Percentiles rank a stretch among this genome's conserved stretches.
Evolutionary conservation across 257 asterid genomes (phyloP).

Genomic region (Forsythia viridissima): DNA sequence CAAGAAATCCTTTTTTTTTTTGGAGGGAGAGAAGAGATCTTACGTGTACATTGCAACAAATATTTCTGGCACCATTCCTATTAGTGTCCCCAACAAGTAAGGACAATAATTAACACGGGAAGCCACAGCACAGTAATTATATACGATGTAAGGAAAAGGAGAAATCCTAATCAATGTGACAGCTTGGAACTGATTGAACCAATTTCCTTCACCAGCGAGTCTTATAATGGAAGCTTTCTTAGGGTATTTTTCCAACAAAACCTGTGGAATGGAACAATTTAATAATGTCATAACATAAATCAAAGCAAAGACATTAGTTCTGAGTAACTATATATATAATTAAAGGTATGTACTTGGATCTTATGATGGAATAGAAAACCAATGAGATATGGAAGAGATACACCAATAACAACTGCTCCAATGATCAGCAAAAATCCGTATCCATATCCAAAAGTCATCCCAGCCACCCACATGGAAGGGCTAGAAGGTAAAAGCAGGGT

Average conservation of each 20-base stretch:
- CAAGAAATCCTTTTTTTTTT: not conserved
- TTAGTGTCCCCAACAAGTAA: slow-evolving; percentile 74
- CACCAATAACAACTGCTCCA: slow-evolving; percentile 66
- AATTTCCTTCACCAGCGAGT: slow-evolving; percentile 89
- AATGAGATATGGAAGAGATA: slow-evolving; percentile 77
- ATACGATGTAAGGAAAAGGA: slow-evolving; percentile 80
- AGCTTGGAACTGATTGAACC: slow-evolving; percentile 81
- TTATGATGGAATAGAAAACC: slow-evolving; percentile 74
- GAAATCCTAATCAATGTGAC: slow-evolving; percentile 85
- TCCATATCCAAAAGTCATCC: slow-evolving; percentile 85
- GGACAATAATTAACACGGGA: slow-evolving; percentile 80
- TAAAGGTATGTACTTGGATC: slow-evolving; percentile 62
- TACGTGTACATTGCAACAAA: slow-evolving; percentile 90
- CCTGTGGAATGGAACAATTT: slow-evolving; percentile 38
- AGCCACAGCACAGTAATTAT: slow-evolving; percentile 89
- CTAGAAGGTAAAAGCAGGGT: slow-evolving; percentile 64
- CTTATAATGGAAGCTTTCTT: slow-evolving; percentile 84
- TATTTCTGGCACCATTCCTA: slow-evolving; percentile 85
- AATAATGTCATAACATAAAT: not conserved
- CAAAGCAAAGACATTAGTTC: slow-evolving; percentile 8
- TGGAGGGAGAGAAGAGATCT: slow-evolving; percentile 27
- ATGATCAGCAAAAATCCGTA: slow-evolving; percentile 69
- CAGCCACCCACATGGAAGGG: slow-evolving; percentile 94
- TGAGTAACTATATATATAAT: not conserved
- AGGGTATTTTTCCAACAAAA: slow-evolving; percentile 76